Base-by-base conservation (phyloP, 805 yeast species). In the Ogataea trehaloabstinens region DNA sequence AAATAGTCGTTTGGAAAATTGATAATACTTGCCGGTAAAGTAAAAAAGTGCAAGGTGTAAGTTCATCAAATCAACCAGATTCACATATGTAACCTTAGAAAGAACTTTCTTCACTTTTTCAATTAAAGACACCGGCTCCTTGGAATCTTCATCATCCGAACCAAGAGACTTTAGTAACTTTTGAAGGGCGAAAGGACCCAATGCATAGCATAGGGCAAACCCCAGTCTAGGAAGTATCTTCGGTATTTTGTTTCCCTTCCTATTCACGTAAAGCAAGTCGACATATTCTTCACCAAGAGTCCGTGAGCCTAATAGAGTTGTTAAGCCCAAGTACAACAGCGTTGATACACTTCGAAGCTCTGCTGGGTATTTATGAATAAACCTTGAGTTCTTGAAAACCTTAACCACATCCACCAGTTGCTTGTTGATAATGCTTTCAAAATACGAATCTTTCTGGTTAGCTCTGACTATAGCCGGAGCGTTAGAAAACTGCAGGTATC, bases 201-300 rank as follows among this genome's bases (percentile, higher is more conserved):
- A 38, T 0, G 85, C 73, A 52, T 79, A 82, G 0, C 81, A 65
- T 3, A 76, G 37, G 0, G 87, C 69, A 52, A 80, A 89, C 4
- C 80, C 77, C 2, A 79, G 41, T 39, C 87, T 68, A 20, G 76
- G 66, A 29, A 58, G 41, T 4, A 49, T 10, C 28, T 47, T 49
- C 0, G 85, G 83, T 5, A 83, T 58, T 29, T 64, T 53, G 15
- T 51, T 68, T 0, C 88, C 86, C 24, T 60, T 58, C 35, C 75
- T 64, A 28, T 65, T 67, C 5, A 84, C 87, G 53, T 85, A 83
- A 6, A 78, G 61, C 38, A 87, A 63, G 59, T 91, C 96, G 11
- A 89, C 89, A 61, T 91, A 91, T 62, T 91, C 97, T 57, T 91
- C 98, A 1, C 99, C 99, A 19, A 93, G 64, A 0, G 98, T 91